Evolutionary conservation across 352 stramenopile species (phyloP), one percentile per base, ranked within the genome.

Genomic region (Thalassiosira livingstoniorum): DNA sequence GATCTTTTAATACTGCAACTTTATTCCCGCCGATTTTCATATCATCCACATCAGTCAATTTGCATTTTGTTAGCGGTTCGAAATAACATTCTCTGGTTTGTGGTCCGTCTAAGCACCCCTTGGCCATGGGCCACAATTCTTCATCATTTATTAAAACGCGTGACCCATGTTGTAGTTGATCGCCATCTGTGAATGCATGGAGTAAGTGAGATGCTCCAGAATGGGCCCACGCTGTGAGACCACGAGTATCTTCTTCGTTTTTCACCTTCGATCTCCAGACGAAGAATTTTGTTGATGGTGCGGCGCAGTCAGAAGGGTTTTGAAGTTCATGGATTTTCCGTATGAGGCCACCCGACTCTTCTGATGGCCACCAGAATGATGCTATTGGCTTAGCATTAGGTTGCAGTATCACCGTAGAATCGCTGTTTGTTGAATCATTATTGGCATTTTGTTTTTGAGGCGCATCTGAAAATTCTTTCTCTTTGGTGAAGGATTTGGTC

Each of bases 141-240:
- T 81, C 72, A 60, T 86, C 78, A 31, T 69, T 64, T n/a, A 86
- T 78, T 35, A 86, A 31, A 5, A 86, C 67, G 4, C 78, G 55
- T 32, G 64, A 66, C 34, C 78, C 78, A 37, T 29, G 70, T 27
- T 45, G 7, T 34, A 78, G 76, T 66, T 73, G 42, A 45, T 86
- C 78, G 18, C 71, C 78, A 57, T 86, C 72, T 21, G 69, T 85
- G 5, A 85, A 58, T 13, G 78, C 78, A 67, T 85, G 77, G 10
- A 80, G 39, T 27, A 85, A 60, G 53, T 85, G 69, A 43, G 51
- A 72, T 31, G n/a, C 35, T 29, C 34, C 77, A 5, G 77, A 51
- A 42, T 85, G 77, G 4, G 61, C 77, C 69, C 69, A 85, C 21
- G 77, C 77, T 27, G 77, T 76, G 4, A 85, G 34, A 11, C 77